Evolutionary conservation across 495 filamentous ascomycete species (phyloP).

Genomic region (Immersiella caudata): DNA sequence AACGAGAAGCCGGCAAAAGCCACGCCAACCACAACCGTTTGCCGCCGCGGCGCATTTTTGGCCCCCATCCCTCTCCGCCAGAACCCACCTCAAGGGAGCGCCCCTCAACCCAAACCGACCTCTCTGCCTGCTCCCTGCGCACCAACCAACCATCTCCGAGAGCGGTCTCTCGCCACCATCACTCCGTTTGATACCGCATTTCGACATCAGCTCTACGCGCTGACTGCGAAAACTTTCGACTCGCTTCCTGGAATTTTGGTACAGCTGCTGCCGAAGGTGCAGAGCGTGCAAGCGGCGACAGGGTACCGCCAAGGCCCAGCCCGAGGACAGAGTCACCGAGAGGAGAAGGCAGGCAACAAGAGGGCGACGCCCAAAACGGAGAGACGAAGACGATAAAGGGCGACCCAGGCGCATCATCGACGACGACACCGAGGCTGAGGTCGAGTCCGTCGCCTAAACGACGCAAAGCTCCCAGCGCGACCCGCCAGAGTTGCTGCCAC

Average conservation of each 20-base stretch:
- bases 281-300: conserved; percentile 3
- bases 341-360: not conserved
- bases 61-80: conserved; percentile 17
- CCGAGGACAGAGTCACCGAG: not conserved
- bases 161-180: conserved; percentile 38
- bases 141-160: conserved; percentile 41
- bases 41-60: conserved; percentile 17
- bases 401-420: conserved; percentile 1
- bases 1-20: conserved; percentile 18
- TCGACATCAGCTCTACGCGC: conserved; percentile 25
- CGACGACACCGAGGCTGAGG: conserved; percentile 3
- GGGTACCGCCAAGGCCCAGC: not conserved
- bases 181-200: conserved; percentile 37
- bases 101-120: conserved; percentile 18
- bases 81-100: not conserved
- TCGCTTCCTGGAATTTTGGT: not conserved
- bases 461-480: conserved; percentile 4
- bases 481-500: not conserved
- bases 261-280: not conserved
- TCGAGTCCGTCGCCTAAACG: not conserved
- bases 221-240: conserved; percentile 12
- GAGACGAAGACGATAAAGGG: not conserved
- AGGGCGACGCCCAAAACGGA: not conserved
- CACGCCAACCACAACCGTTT: conserved; percentile 13
- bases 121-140: conserved; percentile 26